Conservation (phyloP, 106 monocot species). For the Platanthera zijinensis region DNA sequence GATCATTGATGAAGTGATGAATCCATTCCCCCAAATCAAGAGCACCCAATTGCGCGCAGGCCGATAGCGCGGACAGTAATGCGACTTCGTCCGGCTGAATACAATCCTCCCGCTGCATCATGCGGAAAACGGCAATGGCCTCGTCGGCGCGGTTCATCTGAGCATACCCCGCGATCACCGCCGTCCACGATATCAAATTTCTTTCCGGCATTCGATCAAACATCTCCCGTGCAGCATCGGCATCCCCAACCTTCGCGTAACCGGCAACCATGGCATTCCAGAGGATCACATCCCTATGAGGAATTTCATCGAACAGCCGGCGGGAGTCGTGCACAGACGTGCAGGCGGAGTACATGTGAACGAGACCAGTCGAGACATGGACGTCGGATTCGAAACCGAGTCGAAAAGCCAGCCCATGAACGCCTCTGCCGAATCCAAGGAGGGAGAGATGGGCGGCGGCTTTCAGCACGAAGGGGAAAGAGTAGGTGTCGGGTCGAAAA, state of each 20-base stretch:
- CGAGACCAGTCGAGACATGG: slow-evolving; percentile 36
- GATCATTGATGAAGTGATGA: slow-evolving; percentile 34
- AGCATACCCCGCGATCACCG: slow-evolving; percentile 44
- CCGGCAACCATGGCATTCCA: slow-evolving; percentile 77
- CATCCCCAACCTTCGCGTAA: slow-evolving; percentile 35
- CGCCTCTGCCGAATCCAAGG: slow-evolving; percentile 22
- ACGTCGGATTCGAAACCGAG: slow-evolving; percentile 31
- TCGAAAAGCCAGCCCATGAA: slow-evolving; percentile 37
- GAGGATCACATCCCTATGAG: slow-evolving; percentile 29
- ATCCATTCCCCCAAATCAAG: slow-evolving; percentile 73
- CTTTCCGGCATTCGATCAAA: slow-evolving; percentile 46
- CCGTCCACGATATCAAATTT: slow-evolving; percentile 58
- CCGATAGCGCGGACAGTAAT: slow-evolving; percentile 42
- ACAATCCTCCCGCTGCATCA: slow-evolving; percentile 50
- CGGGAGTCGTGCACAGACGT: slow-evolving; percentile 25
- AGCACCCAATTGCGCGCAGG: slow-evolving; percentile 60
- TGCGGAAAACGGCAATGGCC: slow-evolving; percentile 42
- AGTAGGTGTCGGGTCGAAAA: slow-evolving; percentile 52
- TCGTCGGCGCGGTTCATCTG: slow-evolving; percentile 35
- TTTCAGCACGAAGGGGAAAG: slow-evolving; percentile 59
- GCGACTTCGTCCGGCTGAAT: slow-evolving; percentile 57
- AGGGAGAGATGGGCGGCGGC: slow-evolving; percentile 29
- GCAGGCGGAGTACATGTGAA: slow-evolving; percentile 35
- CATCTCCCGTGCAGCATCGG: slow-evolving; percentile 23
- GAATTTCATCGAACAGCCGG: slow-evolving; percentile 50